Percentiles rank a stretch among this genome's conserved stretches.
Evolutionary conservation across 805 yeast genomes (phyloP).

Genomic region (Candida manassasensis): DNA sequence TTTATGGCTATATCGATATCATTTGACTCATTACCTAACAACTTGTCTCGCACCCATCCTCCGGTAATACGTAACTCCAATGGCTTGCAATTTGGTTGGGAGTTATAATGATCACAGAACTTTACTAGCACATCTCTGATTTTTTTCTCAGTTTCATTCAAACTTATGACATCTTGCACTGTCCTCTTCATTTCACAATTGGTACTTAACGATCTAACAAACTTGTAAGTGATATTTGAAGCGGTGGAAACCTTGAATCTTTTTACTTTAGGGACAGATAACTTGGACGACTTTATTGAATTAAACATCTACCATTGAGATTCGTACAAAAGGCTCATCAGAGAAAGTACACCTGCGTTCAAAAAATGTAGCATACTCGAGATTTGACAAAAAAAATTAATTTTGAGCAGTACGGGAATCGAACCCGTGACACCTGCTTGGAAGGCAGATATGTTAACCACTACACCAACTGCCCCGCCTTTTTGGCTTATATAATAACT

Average conservation of each 20-base stretch:
- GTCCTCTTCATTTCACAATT: slow-evolving; percentile 13
- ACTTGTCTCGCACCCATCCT: slow-evolving; percentile 97
- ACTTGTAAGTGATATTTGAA: not conserved
- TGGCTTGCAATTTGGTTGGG: slow-evolving; percentile 11
- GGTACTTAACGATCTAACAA: not conserved
- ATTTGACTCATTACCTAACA: slow-evolving; percentile 72
- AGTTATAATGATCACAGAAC: slow-evolving; percentile 37
- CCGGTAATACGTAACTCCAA: slow-evolving; percentile 81
- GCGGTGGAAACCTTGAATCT: not conserved
- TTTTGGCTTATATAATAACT: too few species aligned
- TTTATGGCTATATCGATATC: slow-evolving; percentile 93
- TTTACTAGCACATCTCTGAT: slow-evolving; percentile 38
- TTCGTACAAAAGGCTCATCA: too few species aligned
- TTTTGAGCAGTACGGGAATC: slow-evolving; percentile 83
- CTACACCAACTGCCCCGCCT: slow-evolving; percentile 80
- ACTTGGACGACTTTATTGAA: not conserved
- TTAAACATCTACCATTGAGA: slow-evolving; percentile 3
- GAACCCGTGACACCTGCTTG: slow-evolving; percentile 94
- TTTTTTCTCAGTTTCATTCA: slow-evolving; percentile 39
- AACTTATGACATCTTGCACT: slow-evolving; percentile 19
- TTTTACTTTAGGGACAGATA: not conserved
- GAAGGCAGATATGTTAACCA: slow-evolving; percentile 91
- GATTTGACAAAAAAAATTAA: slow-evolving; percentile 28
- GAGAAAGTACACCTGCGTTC: too few species aligned
- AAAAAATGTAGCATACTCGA: not conserved